phyloP scores from a whole-genome alignment of 2,329 filamentous ascomycete genomes.

The Pseudogymnoascus sp. region DNA sequence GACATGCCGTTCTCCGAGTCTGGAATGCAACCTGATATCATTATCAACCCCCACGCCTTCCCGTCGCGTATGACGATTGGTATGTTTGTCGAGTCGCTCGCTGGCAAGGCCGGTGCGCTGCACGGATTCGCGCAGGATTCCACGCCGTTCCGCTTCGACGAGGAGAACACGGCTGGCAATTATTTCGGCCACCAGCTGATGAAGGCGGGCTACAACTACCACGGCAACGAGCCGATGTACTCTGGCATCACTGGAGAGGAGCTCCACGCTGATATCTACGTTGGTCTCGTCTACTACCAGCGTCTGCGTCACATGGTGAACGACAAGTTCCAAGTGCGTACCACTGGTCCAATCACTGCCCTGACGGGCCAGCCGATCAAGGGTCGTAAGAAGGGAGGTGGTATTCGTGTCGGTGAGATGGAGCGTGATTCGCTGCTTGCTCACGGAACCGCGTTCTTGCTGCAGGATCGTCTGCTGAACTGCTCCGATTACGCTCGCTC shows the following conservation, averaged over 20 bases:
- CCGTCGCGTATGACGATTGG: constrained; percentile 99
- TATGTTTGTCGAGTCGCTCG: constrained; percentile 97
- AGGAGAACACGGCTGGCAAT: constrained; percentile 84
- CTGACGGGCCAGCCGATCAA: constrained; percentile 96
- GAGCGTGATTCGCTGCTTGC: constrained; percentile 92
- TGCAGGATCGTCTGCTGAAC: constrained; percentile 94
- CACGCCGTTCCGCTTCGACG: constrained; percentile 90
- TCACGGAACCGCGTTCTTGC: constrained; percentile 87
- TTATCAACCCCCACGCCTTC: constrained; percentile 99
- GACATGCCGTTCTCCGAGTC: constrained; percentile 97
- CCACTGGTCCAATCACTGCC: constrained; percentile 83
- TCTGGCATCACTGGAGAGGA: constrained; percentile 93
- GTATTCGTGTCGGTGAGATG: constrained; percentile 99
- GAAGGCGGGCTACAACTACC: constrained; percentile 95
- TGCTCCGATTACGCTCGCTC: constrained; percentile 88
- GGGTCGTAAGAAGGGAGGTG: constrained; percentile 89
- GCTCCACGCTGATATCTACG: constrained; percentile 89
- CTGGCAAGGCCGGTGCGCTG: constrained; percentile 87
- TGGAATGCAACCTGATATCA: constrained; percentile 93
- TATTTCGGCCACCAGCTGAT: constrained; percentile 94
- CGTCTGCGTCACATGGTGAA: constrained; percentile 98
- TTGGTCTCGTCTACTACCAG: constrained; percentile 97
- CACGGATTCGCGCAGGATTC: constrained; percentile 95
- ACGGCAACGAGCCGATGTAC: constrained; percentile 98
- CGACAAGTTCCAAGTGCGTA: constrained; percentile 98